A percentile compares a stretch with the other conserved stretches of the same genome.
Conservation (phyloP, 257 asterid species). For the Penstemon davidsonii region DNA sequence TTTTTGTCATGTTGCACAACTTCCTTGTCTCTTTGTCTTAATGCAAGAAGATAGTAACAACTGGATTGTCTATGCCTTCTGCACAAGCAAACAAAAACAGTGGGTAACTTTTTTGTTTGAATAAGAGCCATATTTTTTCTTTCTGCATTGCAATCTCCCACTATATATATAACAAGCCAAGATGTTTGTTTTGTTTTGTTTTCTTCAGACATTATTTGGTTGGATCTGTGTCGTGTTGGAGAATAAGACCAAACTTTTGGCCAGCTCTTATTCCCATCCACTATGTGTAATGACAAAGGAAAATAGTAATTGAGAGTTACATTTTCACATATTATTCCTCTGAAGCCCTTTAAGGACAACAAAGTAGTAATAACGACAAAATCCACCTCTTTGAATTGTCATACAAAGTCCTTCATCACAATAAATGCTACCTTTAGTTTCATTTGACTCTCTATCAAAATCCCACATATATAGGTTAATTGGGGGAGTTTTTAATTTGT, state of each 20-base stretch:
- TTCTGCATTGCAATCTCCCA: conserved; percentile 38
- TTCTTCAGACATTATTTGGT: conserved; percentile 30
- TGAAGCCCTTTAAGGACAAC: too few relatives aligned
- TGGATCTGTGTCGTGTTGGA: conserved; percentile 33
- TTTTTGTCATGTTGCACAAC: conserved; percentile 31
- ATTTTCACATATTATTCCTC: background rate
- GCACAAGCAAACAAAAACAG: conserved; percentile 27
- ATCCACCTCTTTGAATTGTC: too few relatives aligned
- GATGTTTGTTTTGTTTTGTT: conserved; percentile 43
- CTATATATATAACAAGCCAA: conserved; percentile 31
- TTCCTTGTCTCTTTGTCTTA: conserved; percentile 40
- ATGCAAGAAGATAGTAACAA: conserved; percentile 37
- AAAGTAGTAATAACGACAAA: too few relatives aligned
- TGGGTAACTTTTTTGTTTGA: conserved; percentile 13
- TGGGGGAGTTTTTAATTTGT: too few relatives aligned
- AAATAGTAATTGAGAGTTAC: conserved; percentile 25
- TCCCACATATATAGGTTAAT: too few relatives aligned
- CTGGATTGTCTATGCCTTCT: conserved; percentile 35
- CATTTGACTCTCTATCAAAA: too few relatives aligned
- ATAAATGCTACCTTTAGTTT: too few relatives aligned
- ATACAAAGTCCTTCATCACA: too few relatives aligned
- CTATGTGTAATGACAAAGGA: conserved; percentile 37
- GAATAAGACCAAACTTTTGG: conserved; percentile 43
- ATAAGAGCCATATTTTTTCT: background rate
- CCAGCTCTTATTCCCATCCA: conserved; percentile 60